phyloP scores from a whole-genome alignment of 768 basidiomycete genomes.

The Kwoniella sp. region DNA sequence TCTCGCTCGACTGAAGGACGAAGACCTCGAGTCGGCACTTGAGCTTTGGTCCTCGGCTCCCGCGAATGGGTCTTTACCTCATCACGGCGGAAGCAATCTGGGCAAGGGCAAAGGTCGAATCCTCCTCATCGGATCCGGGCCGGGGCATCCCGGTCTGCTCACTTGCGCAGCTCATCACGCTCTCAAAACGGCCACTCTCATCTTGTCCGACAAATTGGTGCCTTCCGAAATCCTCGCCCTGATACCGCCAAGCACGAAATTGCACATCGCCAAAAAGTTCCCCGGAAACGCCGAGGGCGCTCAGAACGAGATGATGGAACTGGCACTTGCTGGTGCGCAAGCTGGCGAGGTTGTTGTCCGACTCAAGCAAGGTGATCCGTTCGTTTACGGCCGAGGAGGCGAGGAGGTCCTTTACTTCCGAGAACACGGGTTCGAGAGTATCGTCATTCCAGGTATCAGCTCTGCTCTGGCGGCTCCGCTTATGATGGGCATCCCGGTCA shows the following conservation, averaged over 20 bases:
- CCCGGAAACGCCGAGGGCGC: conserved; percentile 96
- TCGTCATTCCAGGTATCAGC: conserved; percentile 85
- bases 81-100: conserved; percentile 50
- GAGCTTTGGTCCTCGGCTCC: conserved; percentile 41
- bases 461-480: conserved; percentile 88
- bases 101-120: conserved; percentile 65
- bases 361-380: conserved; percentile 96
- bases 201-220: conserved; percentile 95
- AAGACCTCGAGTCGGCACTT: conserved; percentile 70
- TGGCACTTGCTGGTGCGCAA: conserved; percentile 78
- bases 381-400: conserved; percentile 88
- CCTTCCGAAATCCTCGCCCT: conserved; percentile 82
- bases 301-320: conserved; percentile 91
- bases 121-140: conserved; percentile 88
- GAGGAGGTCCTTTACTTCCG: conserved; percentile 95
- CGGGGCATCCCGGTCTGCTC: conserved; percentile 89
- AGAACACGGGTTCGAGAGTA: conserved; percentile 74
- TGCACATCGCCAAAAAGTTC: conserved; percentile 93
- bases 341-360: conserved; percentile 83
- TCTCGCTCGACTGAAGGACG: conserved; percentile 68
- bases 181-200: conserved; percentile 78
- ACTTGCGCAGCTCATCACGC: conserved; percentile 82
- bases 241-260: conserved; percentile 68
- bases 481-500: conserved; percentile 88
- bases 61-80: conserved; percentile 26